Evolutionary conservation across 2,329 filamentous ascomycete species (phyloP).

Genomic region (Hymenoscyphus fraxineus): DNA sequence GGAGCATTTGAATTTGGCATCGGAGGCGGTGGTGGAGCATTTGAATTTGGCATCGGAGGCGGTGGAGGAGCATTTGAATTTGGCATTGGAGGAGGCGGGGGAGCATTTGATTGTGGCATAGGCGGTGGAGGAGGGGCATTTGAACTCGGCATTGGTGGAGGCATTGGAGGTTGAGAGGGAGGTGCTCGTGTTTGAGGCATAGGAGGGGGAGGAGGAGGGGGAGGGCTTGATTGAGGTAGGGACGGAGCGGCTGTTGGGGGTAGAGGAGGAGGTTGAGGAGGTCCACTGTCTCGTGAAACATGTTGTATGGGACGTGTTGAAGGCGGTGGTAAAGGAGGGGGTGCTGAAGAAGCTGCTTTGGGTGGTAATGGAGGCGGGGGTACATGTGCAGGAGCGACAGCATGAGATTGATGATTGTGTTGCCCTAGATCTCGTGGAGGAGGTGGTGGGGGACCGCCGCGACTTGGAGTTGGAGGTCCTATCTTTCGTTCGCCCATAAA

Average conservation of each 20-base stretch:
- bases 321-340: conserved; percentile 49
- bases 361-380: conserved; percentile 43
- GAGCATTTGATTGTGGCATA: conserved; percentile 33
- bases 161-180: conserved; percentile 41
- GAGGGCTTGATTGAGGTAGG: conserved; percentile 30
- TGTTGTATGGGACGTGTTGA: conserved; percentile 51
- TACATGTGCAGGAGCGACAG: conserved; percentile 33
- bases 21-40: conserved; percentile 31
- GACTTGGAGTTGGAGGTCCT: conserved; percentile 69
- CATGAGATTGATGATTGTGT: conserved; percentile 44
- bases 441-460: conserved; percentile 68
- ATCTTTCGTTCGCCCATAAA: conserved; percentile 64
- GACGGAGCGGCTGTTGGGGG: conserved; percentile 35
- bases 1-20: conserved; percentile 38
- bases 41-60: conserved; percentile 36
- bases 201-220: conserved; percentile 42
- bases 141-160: conserved; percentile 36
- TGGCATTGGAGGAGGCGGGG: conserved; percentile 34
- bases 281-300: conserved; percentile 39
- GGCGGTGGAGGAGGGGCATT: conserved; percentile 41
- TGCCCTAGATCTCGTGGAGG: conserved; percentile 51
- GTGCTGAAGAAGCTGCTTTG: conserved; percentile 42
- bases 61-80: conserved; percentile 24
- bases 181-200: conserved; percentile 38
- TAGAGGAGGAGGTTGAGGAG: conserved; percentile 38